Percentiles rank a stretch among this genome's conserved stretches.
These are phyloP conservation scores for Mortierella sp. DNA, from an alignment of 371 early-diverging fungal species.

Conservation along the genomic window DNA sequence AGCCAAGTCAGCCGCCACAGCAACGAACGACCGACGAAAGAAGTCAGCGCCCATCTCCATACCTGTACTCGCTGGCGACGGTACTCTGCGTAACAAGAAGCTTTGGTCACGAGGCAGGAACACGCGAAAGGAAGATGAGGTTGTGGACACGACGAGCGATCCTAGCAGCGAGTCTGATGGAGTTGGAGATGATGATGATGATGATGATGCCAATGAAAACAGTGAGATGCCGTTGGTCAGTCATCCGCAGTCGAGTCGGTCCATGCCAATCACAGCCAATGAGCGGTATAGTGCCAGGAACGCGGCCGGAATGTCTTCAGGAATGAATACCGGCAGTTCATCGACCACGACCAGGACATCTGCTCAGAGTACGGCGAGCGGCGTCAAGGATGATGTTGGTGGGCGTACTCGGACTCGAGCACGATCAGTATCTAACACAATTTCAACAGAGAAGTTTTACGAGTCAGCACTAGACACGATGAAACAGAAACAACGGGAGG, in stretches of 20 bases:
- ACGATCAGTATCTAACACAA: constrained; percentile 23
- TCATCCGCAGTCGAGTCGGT: not conserved
- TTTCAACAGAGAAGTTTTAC: constrained; percentile 24
- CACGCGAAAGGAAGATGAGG: constrained; percentile 41
- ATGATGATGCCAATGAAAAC: constrained; percentile 1
- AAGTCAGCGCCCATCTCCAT: constrained; percentile 5
- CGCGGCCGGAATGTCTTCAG: no score
- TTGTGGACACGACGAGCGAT: constrained; percentile 24
- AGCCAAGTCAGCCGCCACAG: not conserved
- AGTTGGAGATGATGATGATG: no score
- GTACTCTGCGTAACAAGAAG: constrained; percentile 35
- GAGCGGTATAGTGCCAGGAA: not conserved
- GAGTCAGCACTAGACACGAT: constrained; percentile 38
- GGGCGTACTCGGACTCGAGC: constrained; percentile 36
- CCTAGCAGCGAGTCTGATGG: constrained; percentile 7
- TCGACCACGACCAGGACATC: not conserved
- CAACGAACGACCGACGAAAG: no score
- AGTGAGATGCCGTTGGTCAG: not conserved
- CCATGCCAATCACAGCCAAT: not conserved
- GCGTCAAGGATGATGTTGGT: constrained; percentile 5
- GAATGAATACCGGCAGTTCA: not conserved
- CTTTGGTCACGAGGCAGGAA: constrained; percentile 38
- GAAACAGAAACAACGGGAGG: constrained; percentile 33
- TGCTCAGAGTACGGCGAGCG: not conserved
- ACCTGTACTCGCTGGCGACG: constrained; percentile 1